These are phyloP conservation scores for Pythium pyrilobum DNA, from an alignment of 352 stramenopile genomes.

Conservation along the genomic window DNA sequence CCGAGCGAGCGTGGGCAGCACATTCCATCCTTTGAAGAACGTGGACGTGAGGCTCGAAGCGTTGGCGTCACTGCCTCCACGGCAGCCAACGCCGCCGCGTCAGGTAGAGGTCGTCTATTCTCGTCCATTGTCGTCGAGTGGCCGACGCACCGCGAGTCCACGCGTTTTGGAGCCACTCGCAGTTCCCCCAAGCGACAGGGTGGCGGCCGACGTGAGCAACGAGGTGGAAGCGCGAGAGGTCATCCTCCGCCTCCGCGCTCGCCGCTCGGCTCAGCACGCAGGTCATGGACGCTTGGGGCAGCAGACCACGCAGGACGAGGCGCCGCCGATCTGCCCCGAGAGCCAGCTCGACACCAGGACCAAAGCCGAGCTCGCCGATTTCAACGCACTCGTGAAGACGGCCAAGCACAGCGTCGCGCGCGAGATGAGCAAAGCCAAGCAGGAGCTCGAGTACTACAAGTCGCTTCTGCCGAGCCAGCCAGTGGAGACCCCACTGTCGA, in stretches of 20 bases:
- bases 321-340: not conserved
- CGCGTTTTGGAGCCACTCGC: conserved; percentile 14
- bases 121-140: not conserved
- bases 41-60: not conserved
- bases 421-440: conserved; percentile 34
- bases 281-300: not conserved
- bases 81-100: conserved; percentile 1
- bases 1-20: conserved; percentile 21
- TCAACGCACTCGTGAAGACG: conserved; percentile 44
- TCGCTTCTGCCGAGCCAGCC: conserved; percentile 32
- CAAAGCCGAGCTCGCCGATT: conserved; percentile 46
- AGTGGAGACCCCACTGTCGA: not conserved
- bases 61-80: conserved; percentile 17
- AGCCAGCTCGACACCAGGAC: conserved; percentile 21
- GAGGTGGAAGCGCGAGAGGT: conserved; percentile 15
- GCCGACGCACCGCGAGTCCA: conserved; percentile 11
- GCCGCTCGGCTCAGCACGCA: conserved; percentile 3
- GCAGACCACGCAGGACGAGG: not conserved
- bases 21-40: conserved; percentile 32
- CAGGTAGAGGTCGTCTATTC: not conserved
- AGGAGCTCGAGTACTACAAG: conserved; percentile 52
- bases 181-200: not conserved
- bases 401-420: conserved; percentile 31
- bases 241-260: conserved; percentile 18
- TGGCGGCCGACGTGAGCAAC: conserved; percentile 13